A percentile compares a stretch with the other conserved stretches of the same genome.
These are phyloP conservation scores for Clarireedia sp. DNA, from an alignment of 2,329 filamentous ascomycete genomes.

Conservation along the genomic window DNA sequence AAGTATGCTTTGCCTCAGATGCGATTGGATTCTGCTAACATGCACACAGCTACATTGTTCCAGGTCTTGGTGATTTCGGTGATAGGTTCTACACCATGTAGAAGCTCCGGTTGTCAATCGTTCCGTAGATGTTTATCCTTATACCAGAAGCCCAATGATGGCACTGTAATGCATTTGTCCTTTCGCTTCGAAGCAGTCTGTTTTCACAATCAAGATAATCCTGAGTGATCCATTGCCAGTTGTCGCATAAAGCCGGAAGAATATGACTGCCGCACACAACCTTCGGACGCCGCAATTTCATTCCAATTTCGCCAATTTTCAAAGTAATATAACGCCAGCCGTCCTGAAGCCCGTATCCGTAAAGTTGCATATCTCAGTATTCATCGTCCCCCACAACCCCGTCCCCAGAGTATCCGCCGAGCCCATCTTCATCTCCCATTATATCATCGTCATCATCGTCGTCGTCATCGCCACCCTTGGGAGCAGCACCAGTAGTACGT, in stretches of 20 bases:
- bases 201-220: background rate
- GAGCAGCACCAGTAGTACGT: conserved; percentile 15
- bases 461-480: conserved; percentile 26
- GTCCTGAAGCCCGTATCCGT: too few relatives aligned
- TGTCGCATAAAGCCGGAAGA: background rate
- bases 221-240: background rate
- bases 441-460: conserved; percentile 30
- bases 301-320: too few relatives aligned
- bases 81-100: conserved; percentile 92
- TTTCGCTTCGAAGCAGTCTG: background rate
- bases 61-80: conserved; percentile 89
- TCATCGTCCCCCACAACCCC: conserved; percentile 49
- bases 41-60: conserved; percentile 74
- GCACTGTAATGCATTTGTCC: background rate
- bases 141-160: background rate
- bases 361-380: conserved; percentile 32
- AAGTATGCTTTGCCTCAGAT: conserved; percentile 56
- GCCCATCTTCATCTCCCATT: conserved; percentile 38
- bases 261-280: background rate
- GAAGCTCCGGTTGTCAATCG: conserved; percentile 11
- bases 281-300: background rate
- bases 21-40: conserved; percentile 5
- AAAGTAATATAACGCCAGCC: too few relatives aligned
- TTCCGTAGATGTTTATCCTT: background rate
- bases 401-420: conserved; percentile 44